A percentile compares a stretch with the other conserved stretches of the same genome.
Conservation (phyloP, 192 early-diverging fungal genomes). For the Linnemannia exigua region DNA sequence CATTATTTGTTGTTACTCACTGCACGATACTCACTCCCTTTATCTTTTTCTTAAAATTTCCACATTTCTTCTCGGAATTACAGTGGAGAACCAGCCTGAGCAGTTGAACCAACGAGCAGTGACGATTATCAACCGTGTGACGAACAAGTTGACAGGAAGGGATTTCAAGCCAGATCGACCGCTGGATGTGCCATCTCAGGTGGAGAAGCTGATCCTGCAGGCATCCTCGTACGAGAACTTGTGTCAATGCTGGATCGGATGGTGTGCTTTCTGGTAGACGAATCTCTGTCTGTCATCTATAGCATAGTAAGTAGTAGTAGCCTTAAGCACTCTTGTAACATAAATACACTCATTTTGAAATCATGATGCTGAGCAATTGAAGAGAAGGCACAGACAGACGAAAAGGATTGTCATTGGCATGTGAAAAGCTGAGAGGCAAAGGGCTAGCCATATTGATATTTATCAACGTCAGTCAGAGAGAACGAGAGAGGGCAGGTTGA, state of each 20-base stretch:
- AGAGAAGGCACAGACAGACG: neutral
- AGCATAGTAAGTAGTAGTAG: too few species aligned
- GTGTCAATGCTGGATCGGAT: constrained; percentile 81
- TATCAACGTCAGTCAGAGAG: neutral
- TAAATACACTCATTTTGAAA: constrained; percentile 3
- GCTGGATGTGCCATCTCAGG: constrained; percentile 87
- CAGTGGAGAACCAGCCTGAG: constrained; percentile 70
- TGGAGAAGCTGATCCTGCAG: constrained; percentile 90
- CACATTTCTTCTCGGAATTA: neutral
- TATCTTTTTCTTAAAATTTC: constrained; percentile 14
- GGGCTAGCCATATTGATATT: neutral
- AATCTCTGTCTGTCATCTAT: neutral
- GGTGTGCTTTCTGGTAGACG: constrained; percentile 69
- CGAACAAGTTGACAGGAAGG: constrained; percentile 93
- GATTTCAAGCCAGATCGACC: constrained; percentile 89
- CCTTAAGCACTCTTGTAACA: neutral
- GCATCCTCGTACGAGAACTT: constrained; percentile 93
- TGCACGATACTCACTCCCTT: neutral
- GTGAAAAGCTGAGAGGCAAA: neutral
- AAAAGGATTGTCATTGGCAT: neutral
- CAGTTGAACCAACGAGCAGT: constrained; percentile 84
- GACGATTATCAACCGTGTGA: constrained; percentile 89
- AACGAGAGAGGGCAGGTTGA: neutral
- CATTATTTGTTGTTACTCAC: neutral
- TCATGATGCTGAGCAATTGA: neutral